Base-by-base conservation (phyloP, 176 grass and related monocot genomes). In the Triticum aestivum region DNA sequence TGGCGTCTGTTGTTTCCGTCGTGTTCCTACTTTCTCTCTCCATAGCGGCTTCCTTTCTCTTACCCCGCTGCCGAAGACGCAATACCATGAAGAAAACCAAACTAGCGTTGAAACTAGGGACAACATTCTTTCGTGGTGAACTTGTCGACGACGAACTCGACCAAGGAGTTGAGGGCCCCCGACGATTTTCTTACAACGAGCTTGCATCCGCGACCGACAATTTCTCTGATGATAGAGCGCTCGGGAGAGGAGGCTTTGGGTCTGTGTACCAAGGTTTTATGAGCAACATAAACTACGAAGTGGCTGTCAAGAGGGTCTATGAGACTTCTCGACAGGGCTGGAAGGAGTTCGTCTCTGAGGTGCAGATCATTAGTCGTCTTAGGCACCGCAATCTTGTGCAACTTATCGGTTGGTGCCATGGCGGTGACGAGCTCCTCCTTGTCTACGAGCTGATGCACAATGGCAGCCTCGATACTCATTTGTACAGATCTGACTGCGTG, bases 341-440 rank as follows among this genome's bases (percentile, higher is more conserved):
- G 30, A 93, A 93, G 9, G 94, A 93, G 89, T 93, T 66, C 34
- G 14, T 82, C 41, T 39, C 89, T 0, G 91, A 96, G 89, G 89
- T 93, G 38, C 42, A 15, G 2, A 92, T 91, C 32, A 94, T 94
- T 35, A 88, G 82, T 65, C 78, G 56, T 2, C 42, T 91, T 9
- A 61, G 86, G 23, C 90, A 73, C 11, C 83, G 86, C 0, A 87
- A 91, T 13, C 83, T 92, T 3, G 90, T 91, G 13, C 83, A 85
- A 11, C 70, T 94, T 33, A 63, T 89, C 0, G 92, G 89, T 5
- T 87, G 80, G 79, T 85, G 83, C 76, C 87, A 89, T 0, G 11
- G 70, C 0, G 56, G 75, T 11, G 18, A 85, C 3, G 80, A 78
- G 8, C 29, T 89, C 75, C 26, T 82, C 14, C 73, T 91, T 0